Percentiles rank a stretch among this genome's conserved stretches.
Conservation (phyloP, 805 yeast species). For the Jamesozyma lodderae region DNA sequence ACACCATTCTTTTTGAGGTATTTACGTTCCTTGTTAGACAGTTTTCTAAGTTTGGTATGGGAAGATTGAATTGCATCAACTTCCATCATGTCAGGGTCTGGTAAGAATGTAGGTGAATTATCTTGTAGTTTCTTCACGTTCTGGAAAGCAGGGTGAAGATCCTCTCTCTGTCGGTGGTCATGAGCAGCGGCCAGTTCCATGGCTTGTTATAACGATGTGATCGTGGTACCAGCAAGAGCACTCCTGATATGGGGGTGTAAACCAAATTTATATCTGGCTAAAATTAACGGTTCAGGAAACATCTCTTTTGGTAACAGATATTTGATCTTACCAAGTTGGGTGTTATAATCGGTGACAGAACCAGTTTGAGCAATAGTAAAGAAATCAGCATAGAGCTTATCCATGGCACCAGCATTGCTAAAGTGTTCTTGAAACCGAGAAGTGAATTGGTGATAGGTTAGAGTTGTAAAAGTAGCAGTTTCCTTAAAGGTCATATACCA, state of each 20-base stretch:
- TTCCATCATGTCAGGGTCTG: neutral
- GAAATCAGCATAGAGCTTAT: neutral
- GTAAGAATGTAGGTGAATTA: too few species aligned
- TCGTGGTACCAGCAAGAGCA: neutral
- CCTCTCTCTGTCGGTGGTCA: neutral
- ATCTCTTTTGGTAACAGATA: neutral
- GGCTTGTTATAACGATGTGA: neutral
- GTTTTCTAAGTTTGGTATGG: neutral
- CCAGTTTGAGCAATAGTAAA: constrained; percentile 1
- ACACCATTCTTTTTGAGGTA: neutral
- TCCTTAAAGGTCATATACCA: too few species aligned
- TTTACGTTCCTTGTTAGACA: neutral
- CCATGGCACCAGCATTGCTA: neutral
- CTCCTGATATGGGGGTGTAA: neutral
- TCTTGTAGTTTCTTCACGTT: neutral
- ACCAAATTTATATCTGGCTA: neutral
- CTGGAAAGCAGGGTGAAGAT: neutral
- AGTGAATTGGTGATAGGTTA: too few species aligned
- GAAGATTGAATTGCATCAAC: neutral
- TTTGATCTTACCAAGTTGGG: neutral
- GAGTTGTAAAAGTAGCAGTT: too few species aligned
- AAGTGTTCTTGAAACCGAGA: neutral
- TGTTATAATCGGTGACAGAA: neutral
- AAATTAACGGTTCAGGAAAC: neutral
- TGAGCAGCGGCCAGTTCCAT: constrained; percentile 2